Base-by-base conservation (phyloP, 2,329 filamentous ascomycete species). In the Epichloe baconii region DNA sequence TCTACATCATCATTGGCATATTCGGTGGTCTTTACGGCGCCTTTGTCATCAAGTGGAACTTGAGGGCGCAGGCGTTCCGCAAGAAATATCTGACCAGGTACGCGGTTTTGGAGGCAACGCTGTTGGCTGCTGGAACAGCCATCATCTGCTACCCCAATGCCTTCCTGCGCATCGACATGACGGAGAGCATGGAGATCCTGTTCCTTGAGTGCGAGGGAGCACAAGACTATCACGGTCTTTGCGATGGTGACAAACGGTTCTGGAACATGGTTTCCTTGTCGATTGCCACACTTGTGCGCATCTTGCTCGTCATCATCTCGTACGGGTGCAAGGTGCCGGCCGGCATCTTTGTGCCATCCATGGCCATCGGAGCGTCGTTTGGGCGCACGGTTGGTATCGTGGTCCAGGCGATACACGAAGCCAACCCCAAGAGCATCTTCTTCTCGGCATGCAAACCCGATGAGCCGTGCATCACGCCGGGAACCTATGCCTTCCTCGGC, bases 241-340 rank as follows among this genome's bases (percentile, higher is more conserved):
- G 93, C 75, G 86, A 96, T 65, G 64, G 76, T 4, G 73, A 86
- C 48, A 84, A 86, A 59, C 81, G 89, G 23, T 84, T 83, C 74
- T 74, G 75, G 50, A 95, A 95, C 70, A 80, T 96, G 6, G 61
- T 86, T 15, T 91, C 88, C 0, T 73, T 98, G 31, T 69, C 83
- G 10, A 67, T 89, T 36, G 91, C 93, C 0, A 96, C 91, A 0
- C 66, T 90, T 12, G 70, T 98, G 47, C 82, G 93, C 40, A 79
- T 85, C 0, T 80, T 90, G 37, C 75, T 98, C 35, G 90, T 97
- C 58, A 91, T 97, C 56, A 85, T 98, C 46, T 96, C 90, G 0
- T 98, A 97, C 62, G 93, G 93, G 21, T 96, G 90, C 73, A 97
- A 97, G 69, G 93, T 98, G 0, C 93, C 93, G 0, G 93, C 93